Evolutionary conservation across 75 land plant species (phyloP), one percentile per base, ranked within the genome.

Genomic region (Selaginella moellendorffii): DNA sequence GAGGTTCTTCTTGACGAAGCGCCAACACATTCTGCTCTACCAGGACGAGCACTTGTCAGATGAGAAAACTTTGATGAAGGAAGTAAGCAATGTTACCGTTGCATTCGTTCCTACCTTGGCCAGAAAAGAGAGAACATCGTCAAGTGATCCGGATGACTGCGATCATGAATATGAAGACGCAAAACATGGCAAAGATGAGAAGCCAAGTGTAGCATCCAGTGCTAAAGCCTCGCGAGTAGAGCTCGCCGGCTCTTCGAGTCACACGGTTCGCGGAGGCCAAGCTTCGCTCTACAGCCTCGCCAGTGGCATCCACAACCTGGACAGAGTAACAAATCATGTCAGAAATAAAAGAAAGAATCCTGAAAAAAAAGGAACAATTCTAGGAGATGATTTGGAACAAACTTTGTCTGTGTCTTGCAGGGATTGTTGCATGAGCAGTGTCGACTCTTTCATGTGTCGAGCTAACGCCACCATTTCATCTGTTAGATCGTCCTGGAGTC

Each of bases 401-500:
- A 85, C 87, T 62, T 86, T 77, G 26, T 82, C 92, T 54, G 91
- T 78, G 27, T 84, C 82, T 53, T 76, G 66, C 65, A 90, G 29
- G 2, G 87, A 77, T 30, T 78, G 79, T 62, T 74, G 84, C 87
- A 90, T 87, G 65, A 80, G 29, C 1, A 80, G 67, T 65, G 81
- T 90, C 23, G 81, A 74, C 72, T 90, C 88, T 77, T 87, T 90
- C 0, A 90, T 80, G 70, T 87, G 91, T 27, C 67, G 81, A 26
- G 97, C 87, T 56, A 90, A 71, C 31, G 24, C 78, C 65, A 87
- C 97, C 97, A 87, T 90, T 75, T 90, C 97, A 80, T 90, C 97
- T 1, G 97, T 84, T 69, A 91, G 68, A 69, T 79, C 82, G 53
- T 91, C 97, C 76, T 91, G 97, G 29, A 91, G 85, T 72, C 79